Evolutionary conservation across 257 asterid genomes (phyloP).

Genomic region (Anisodus tanguticus): DNA sequence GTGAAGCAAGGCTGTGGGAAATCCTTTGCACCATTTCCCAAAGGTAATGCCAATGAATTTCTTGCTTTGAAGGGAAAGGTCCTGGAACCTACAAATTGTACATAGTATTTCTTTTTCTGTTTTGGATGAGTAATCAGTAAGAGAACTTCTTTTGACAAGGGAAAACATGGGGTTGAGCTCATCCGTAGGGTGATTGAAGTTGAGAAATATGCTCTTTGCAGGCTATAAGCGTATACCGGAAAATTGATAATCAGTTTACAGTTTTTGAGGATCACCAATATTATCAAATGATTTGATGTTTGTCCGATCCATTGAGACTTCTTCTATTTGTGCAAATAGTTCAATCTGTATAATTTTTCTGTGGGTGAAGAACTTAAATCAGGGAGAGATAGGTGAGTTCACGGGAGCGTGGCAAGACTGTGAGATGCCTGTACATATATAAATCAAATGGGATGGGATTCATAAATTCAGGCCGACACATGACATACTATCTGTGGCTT

Average conservation of each 20-base stretch:
- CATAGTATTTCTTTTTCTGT: background rate
- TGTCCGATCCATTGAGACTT: background rate
- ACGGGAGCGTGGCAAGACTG: background rate
- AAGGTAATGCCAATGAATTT: conserved; percentile 55
- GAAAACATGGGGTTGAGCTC: background rate
- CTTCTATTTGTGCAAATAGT: background rate
- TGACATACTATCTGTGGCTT: background rate
- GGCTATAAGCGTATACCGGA: background rate
- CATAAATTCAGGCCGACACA: background rate
- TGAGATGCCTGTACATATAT: background rate
- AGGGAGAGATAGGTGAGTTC: background rate
- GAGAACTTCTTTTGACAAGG: background rate
- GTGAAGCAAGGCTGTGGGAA: conserved; percentile 92
- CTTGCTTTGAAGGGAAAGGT: background rate
- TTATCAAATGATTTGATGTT: background rate
- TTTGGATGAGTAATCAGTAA: background rate
- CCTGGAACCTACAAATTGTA: background rate
- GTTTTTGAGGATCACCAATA: background rate
- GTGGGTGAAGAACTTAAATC: background rate
- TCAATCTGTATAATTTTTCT: background rate
- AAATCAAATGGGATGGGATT: conserved; percentile 6
- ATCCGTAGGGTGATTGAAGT: conserved; percentile 3
- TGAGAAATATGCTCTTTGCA: conserved; percentile 1
- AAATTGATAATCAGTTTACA: too few species aligned
- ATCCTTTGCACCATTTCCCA: conserved; percentile 87